Percentiles rank a stretch among this genome's conserved stretches.
Conservation (phyloP, 441 rosid genomes). For the Kokia cookei region DNA sequence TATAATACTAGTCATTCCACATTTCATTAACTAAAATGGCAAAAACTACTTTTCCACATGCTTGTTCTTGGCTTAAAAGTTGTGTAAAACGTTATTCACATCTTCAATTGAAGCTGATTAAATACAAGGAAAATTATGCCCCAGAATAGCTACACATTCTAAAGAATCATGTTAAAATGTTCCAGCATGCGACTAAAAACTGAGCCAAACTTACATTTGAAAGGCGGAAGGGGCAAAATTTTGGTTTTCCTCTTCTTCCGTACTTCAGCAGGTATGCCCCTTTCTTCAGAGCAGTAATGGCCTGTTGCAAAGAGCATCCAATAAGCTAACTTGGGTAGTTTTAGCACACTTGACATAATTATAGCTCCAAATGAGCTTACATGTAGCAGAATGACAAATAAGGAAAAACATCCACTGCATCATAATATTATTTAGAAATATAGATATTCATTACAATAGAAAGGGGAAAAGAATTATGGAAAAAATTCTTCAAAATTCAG, state of each 20-base stretch:
- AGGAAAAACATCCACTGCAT: not conserved
- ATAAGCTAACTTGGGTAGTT: slow-evolving; percentile 21
- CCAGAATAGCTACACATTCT: not conserved
- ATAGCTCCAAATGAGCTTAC: slow-evolving; percentile 9
- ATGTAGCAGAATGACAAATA: slow-evolving; percentile 2
- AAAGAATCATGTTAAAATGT: not conserved
- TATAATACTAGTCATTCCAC: not conserved
- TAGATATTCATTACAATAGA: not conserved
- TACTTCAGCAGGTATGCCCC: slow-evolving; percentile 95
- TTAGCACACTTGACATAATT: slow-evolving; percentile 16
- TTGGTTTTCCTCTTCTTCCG: slow-evolving; percentile 98
- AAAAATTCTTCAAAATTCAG: not conserved
- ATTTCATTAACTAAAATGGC: not conserved
- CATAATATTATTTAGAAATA: not conserved
- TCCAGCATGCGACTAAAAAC: not conserved
- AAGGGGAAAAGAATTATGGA: not conserved
- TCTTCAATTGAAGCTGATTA: not conserved
- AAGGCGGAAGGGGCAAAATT: slow-evolving; percentile 96
- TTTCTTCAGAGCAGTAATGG: slow-evolving; percentile 89
- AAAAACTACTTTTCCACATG: not conserved
- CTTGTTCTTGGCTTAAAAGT: not conserved
- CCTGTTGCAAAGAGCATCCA: slow-evolving; percentile 56
- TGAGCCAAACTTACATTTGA: slow-evolving; percentile 65
- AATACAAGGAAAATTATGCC: not conserved
- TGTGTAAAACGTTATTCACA: not conserved